Evolutionary conservation across 768 basidiomycete genomes (phyloP), one percentile per base, ranked within the genome.

Genomic region (Tricholoma hemisulphureum): DNA sequence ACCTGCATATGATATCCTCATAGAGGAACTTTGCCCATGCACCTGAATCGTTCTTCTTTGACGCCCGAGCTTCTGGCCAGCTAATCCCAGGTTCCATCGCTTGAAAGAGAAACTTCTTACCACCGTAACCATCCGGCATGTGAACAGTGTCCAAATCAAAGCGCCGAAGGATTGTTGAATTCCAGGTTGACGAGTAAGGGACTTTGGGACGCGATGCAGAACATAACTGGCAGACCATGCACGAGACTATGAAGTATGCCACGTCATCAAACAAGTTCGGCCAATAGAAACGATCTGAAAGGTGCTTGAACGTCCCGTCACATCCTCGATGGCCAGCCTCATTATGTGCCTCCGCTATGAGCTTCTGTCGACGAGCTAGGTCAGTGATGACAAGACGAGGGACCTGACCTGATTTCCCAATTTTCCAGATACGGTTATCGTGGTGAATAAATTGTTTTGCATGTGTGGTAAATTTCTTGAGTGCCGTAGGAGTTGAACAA

Each of bases 191-290:
- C 0, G 57, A 58, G 2, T 64, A 71, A 0, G 71, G 66, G 7
- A 69, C 52, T 1, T 56, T 55, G 0, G 73, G 62, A 11, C 61
- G 63, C 1, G 46, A 24, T 2, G 56, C 58, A 4, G 64, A 59
- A 2, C 63, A 58, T 7, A 67, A 56, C 56, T 77, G 74, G 26
- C 74, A 77, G 11, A 63, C 57, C 10, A 69, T 59, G 58, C 75
- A 77, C 0, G 73, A 73, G 2, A 64, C 32, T 0, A 75, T 61
- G 28, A 69, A 72, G 51, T 64, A 72, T 0, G 57, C 31, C 5
- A 74, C 49, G 11, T 73, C 62, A 7, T 64, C 56, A 26, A 66
- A 61, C 69, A 75, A 71, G 50, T 71, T 65, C 0, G 71, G 77
- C 76, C 75, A 76, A 60, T 71, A 73, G 29, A 66, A 70, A 0